Percentiles rank a stretch among this genome's conserved stretches.
phyloP scores from a whole-genome alignment of 2,329 filamentous ascomycete genomes.

The Colletotrichum tanaceti region DNA sequence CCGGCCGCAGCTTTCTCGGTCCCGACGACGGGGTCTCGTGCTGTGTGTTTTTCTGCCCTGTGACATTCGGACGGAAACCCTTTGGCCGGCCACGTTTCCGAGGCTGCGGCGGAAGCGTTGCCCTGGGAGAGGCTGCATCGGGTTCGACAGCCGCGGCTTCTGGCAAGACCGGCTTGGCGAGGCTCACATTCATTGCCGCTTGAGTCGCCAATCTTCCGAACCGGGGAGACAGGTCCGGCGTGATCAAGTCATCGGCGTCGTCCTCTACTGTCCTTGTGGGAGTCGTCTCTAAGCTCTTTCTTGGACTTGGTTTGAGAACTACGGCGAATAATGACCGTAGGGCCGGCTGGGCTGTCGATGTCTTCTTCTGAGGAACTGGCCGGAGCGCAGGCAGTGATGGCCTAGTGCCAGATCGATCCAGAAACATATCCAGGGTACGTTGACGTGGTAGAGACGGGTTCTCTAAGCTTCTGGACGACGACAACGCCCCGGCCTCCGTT shows the following conservation, averaged over 20 bases:
- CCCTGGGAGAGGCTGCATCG: conserved; percentile 10
- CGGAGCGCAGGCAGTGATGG: background rate
- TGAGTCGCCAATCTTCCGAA: conserved; percentile 33
- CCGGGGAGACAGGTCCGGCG: conserved; percentile 44
- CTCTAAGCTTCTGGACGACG: background rate
- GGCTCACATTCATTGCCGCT: conserved; percentile 31
- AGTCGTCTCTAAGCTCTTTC: conserved; percentile 2
- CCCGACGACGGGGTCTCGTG: conserved; percentile 28
- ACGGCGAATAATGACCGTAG: conserved; percentile 31
- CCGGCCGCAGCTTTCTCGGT: conserved; percentile 43
- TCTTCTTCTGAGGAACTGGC: background rate
- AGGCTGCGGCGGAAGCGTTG: conserved; percentile 29
- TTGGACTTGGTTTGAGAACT: conserved; percentile 29
- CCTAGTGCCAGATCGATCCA: conserved; percentile 8
- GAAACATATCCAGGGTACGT: conserved; percentile 27
- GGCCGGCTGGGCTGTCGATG: conserved; percentile 29
- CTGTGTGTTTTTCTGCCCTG: conserved; percentile 35
- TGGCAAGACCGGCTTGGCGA: conserved; percentile 36
- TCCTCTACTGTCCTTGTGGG: conserved; percentile 29
- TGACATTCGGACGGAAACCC: conserved; percentile 56
- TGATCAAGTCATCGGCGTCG: conserved; percentile 37
- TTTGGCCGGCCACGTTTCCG: conserved; percentile 60
- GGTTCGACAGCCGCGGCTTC: background rate
- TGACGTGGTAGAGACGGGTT: conserved; percentile 17
- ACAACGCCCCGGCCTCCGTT: background rate